Percentiles rank a stretch among this genome's conserved stretches.
Conservation (phyloP, 176 grass and related monocot species). For the sorghum (Sorghum bicolor) region Sorghum_bicolor_NCBIv3 NC_012878.2:48111001-48111500, state of each 20-base stretch:
- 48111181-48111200: slow-evolving; percentile 80
- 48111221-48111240: slow-evolving; percentile 51
- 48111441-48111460: slow-evolving; percentile 71
- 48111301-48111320: slow-evolving; percentile 80
- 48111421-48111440: slow-evolving; percentile 78
- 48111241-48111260: slow-evolving; percentile 93
- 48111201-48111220: slow-evolving; percentile 80
- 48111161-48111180: slow-evolving; percentile 80
- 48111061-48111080: slow-evolving; percentile 63
- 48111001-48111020: slow-evolving; percentile 53
- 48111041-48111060: slow-evolving; percentile 66
- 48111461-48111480: slow-evolving; percentile 79
- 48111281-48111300: slow-evolving; percentile 64
- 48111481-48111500: slow-evolving; percentile 92
- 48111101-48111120: slow-evolving; percentile 60
- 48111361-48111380: slow-evolving; percentile 74
- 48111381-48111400: slow-evolving; percentile 88
- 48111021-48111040: slow-evolving; percentile 78
- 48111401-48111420: slow-evolving; percentile 65
- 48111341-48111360: slow-evolving; percentile 88
- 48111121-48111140: slow-evolving; percentile 76
- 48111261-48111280: slow-evolving; percentile 74
- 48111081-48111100: slow-evolving; percentile 61
- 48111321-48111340: slow-evolving; percentile 85
- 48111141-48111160: slow-evolving; percentile 91